These are phyloP conservation scores for Plasmodium coatneyi DNA, from an alignment of 169 alveolate species.

Conservation along the genomic window DNA sequence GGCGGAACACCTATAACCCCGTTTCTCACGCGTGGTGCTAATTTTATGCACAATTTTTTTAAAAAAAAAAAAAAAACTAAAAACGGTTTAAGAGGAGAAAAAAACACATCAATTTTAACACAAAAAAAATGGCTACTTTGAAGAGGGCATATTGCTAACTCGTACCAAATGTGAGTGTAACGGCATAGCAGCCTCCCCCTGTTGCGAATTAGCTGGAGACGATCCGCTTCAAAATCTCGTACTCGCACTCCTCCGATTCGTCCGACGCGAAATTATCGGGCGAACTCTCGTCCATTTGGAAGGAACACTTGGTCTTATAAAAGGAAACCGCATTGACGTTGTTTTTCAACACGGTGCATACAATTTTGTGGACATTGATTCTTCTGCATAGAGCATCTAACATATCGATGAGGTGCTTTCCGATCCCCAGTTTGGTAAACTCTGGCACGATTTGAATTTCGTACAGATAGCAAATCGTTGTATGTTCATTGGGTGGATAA, in stretches of 20 bases:
- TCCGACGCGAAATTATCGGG: slow-evolving; percentile 72
- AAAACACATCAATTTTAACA: neutral
- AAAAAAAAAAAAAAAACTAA: neutral
- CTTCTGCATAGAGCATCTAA: slow-evolving; percentile 46
- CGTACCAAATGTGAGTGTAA: neutral
- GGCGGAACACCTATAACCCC: neutral
- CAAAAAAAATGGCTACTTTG: neutral
- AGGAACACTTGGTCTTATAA: slow-evolving; percentile 79
- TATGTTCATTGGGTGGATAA: slow-evolving; percentile 34
- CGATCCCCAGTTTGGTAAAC: slow-evolving; percentile 75
- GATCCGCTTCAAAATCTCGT: slow-evolving; percentile 17
- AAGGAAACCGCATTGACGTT: slow-evolving; percentile 79
- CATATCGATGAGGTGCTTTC: slow-evolving; percentile 69
- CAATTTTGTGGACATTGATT: slow-evolving; percentile 64
- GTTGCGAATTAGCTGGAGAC: neutral
- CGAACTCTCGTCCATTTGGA: slow-evolving; percentile 81
- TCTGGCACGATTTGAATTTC: slow-evolving; percentile 36
- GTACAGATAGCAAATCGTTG: slow-evolving; percentile 15
- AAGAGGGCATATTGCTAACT: neutral
- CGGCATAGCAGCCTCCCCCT: neutral
- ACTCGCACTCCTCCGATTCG: slow-evolving; percentile 17
- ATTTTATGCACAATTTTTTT: neutral
- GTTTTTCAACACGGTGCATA: slow-evolving; percentile 82
- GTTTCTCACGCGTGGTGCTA: neutral
- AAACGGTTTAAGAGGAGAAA: neutral